These are phyloP conservation scores for Rosa chinensis DNA, from an alignment of 306 rosid species.

Conservation along the genomic window DNA sequence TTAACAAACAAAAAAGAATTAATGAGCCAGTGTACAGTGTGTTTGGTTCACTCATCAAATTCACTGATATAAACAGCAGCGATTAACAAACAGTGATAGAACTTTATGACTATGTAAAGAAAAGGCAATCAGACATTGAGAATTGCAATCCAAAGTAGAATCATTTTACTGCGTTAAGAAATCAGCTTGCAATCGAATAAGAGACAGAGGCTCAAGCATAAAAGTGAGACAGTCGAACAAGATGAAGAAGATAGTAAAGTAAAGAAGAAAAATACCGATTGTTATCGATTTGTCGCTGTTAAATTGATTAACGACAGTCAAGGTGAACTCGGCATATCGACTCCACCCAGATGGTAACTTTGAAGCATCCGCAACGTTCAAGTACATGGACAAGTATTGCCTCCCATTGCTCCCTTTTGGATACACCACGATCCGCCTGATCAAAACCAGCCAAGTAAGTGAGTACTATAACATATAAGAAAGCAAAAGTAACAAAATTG, in stretches of 20 bases:
- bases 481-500: neutral
- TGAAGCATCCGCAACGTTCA: slow-evolving; percentile 15
- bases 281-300: slow-evolving; percentile 4
- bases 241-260: neutral
- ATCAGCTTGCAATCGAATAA: neutral
- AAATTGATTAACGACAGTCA: slow-evolving; percentile 21
- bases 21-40: too few species aligned
- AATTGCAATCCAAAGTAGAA: neutral
- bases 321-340: slow-evolving; percentile 12
- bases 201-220: neutral
- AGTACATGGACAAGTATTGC: slow-evolving; percentile 14
- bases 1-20: too few species aligned
- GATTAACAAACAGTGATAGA: neutral
- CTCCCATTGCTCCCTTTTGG: slow-evolving; percentile 19
- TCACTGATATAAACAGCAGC: neutral
- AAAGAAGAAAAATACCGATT: neutral
- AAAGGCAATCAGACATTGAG: neutral
- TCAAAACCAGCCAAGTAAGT: neutral
- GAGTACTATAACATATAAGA: too few species aligned
- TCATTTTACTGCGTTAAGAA: neutral
- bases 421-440: slow-evolving; percentile 18
- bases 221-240: neutral
- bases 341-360: slow-evolving; percentile 15
- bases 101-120: neutral
- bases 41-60: too few species aligned